phyloP scores from a whole-genome alignment of 139 green algal genomes.

The Chlamydomonas incerta region DNA sequence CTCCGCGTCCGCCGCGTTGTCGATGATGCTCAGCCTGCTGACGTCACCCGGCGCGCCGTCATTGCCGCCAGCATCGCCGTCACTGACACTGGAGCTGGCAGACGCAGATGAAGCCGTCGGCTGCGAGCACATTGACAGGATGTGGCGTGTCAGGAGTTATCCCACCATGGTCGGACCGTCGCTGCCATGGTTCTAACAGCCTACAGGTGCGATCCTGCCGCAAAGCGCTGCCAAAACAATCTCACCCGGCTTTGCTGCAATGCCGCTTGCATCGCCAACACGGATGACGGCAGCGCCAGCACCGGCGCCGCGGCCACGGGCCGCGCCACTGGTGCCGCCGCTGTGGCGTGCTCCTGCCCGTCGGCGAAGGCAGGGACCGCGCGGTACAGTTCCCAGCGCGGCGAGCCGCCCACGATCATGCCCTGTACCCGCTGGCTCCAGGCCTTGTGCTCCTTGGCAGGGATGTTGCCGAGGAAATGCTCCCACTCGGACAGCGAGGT shows the following conservation, averaged over 20 bases:
- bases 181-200: too few relatives aligned
- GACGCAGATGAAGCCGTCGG: too few relatives aligned
- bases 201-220: too few relatives aligned
- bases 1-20: conserved; percentile 41
- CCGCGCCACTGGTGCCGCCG: not conserved
- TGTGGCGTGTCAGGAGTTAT: too few relatives aligned
- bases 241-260: not conserved
- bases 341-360: not conserved
- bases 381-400: conserved; percentile 70
- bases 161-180: too few relatives aligned
- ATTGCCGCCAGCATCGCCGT: too few relatives aligned
- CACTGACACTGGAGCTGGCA: not conserved
- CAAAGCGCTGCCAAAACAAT: too few relatives aligned
- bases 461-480: conserved; percentile 72
- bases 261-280: too few relatives aligned
- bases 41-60: not conserved
- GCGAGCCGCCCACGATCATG: conserved; percentile 73
- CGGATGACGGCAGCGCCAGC: not conserved
- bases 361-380: conserved; percentile 31
- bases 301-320: not conserved
- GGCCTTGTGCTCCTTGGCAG: conserved; percentile 56
- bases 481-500: conserved; percentile 74
- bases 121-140: too few relatives aligned
- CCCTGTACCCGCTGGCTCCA: conserved; percentile 69
- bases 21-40: not conserved